phyloP scores from a whole-genome alignment of 140 eudicot genomes.

The Cichorium intybus region DNA sequence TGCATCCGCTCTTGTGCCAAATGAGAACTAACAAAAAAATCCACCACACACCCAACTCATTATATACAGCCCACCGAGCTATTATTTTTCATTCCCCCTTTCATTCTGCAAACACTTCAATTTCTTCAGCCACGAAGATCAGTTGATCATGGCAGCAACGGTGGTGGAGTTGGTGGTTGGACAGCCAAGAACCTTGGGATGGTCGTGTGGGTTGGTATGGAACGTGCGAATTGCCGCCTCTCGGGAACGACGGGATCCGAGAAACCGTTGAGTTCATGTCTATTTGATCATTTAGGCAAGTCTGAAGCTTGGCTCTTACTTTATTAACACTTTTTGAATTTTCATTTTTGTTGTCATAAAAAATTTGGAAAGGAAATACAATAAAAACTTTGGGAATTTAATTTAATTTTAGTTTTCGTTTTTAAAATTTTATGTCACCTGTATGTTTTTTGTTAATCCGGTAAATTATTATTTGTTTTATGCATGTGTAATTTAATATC shows the following conservation, averaged over 20 bases:
- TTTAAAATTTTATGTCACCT: neutral
- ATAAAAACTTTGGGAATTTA: slow-evolving; percentile 19
- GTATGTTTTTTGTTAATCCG: neutral
- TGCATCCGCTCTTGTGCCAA: slow-evolving; percentile 39
- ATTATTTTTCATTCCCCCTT: slow-evolving; percentile 26
- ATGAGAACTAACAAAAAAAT: slow-evolving; percentile 32
- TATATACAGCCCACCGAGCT: slow-evolving; percentile 34
- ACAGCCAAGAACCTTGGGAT: slow-evolving; percentile 6
- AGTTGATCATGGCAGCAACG: slow-evolving; percentile 9
- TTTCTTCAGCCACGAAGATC: slow-evolving; percentile 26
- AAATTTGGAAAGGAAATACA: slow-evolving; percentile 16
- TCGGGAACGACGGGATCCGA: slow-evolving; percentile 14
- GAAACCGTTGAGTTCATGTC: slow-evolving; percentile 30
- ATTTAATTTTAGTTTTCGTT: neutral
- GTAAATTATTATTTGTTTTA: neutral
- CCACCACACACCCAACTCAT: slow-evolving; percentile 40
- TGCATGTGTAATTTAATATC: neutral
- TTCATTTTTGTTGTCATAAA: slow-evolving; percentile 23
- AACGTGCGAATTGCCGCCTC: slow-evolving; percentile 33
- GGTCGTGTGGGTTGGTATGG: slow-evolving; percentile 17
- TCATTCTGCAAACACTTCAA: slow-evolving; percentile 8
- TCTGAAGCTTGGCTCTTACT: slow-evolving; percentile 46
- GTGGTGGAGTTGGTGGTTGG: slow-evolving; percentile 9
- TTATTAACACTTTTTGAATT: slow-evolving; percentile 17
- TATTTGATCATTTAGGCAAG: slow-evolving; percentile 47